A percentile compares a stretch with the other conserved stretches of the same genome.
Conservation (phyloP, 2,329 filamentous ascomycete genomes). For the Tolypocladium tundrense region DNA sequence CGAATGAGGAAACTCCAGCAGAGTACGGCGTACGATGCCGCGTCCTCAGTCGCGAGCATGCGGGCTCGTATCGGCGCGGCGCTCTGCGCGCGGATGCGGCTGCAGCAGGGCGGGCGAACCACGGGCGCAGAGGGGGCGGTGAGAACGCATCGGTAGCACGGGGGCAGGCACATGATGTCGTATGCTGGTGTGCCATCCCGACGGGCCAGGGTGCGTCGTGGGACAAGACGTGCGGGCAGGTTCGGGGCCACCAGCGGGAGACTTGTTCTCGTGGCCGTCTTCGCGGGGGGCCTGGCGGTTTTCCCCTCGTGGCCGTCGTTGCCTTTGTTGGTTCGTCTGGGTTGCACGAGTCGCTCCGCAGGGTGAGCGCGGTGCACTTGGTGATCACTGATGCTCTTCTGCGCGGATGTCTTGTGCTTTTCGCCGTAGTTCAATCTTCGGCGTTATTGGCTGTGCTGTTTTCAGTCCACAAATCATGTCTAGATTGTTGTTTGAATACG, state of each 20-base stretch:
- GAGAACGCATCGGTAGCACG: neutral
- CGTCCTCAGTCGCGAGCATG: neutral
- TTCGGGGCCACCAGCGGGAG: neutral
- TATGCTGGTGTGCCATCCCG: neutral
- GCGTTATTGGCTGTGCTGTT: too few relatives aligned
- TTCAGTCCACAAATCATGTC: too few relatives aligned
- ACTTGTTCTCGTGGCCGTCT: neutral
- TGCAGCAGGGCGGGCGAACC: neutral
- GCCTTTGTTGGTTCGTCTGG: neutral
- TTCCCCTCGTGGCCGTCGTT: neutral
- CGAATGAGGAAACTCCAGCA: too few relatives aligned
- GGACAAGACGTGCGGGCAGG: neutral
- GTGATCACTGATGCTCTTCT: too few relatives aligned
- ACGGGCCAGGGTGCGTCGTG: neutral
- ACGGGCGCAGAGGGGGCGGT: neutral
- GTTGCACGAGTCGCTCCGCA: neutral
- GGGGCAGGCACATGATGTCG: neutral
- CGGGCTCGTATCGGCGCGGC: neutral
- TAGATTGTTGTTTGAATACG: too few relatives aligned
- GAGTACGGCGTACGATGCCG: neutral
- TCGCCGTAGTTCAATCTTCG: too few relatives aligned
- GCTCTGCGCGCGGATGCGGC: neutral
- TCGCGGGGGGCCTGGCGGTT: neutral
- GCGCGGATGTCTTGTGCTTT: too few relatives aligned
- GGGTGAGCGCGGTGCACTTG: too few relatives aligned